Evolutionary conservation across 2,329 filamentous ascomycete genomes (phyloP), one percentile per base, ranked within the genome.

Genomic region (Colletotrichum tabaci): DNA sequence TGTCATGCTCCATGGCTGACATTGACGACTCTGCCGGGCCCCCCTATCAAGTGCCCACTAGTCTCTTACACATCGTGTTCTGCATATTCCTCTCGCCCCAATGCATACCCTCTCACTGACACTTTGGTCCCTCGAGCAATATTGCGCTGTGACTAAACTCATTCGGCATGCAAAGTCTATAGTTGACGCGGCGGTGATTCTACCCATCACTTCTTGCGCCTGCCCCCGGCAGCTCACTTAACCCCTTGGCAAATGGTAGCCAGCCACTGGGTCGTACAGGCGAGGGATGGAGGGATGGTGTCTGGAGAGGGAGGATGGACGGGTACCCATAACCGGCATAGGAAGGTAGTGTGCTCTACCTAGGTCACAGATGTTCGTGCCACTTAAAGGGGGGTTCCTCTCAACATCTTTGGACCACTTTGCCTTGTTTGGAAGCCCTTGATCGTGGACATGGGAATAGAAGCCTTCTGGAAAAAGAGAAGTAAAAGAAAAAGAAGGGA

Each of bases 381-480:
- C 61, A 57, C 46, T 49, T 30, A 9, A 35, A 9, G 30, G 30
- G 30, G 30, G 30, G 30, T 26, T 42, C 30, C 30, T 52, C 44
- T 30, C 58, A 50, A 21, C n/a, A 40, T 6, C 55, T 13, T 58
- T 57, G n/a, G 21, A 18, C 35, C n/a, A 18, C 12, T 15, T 42
- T 35, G n/a, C 56, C n/a, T 38, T 15, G 35, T 35, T 6, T 44
- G 23, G 16, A 42, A 58, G 55, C 23, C 40, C 50, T 38, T 67
- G 21, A 63, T 47, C 8, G 35, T 38, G 9, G 35, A 38, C 35
- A 58, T 49, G 40, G 50, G 49, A 30, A 47, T 63, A 30, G 62
- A 66, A 60, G 53, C 16, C 62, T 70, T 70, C 61, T 70, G 47
- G 62, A 66, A 70, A 21, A 38, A 18, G 18, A n/a, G n/a, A n/a